Evolutionary conservation across 495 filamentous ascomycete species (phyloP), one percentile per base, ranked within the genome.

Genomic region (Thozetella sp.): DNA sequence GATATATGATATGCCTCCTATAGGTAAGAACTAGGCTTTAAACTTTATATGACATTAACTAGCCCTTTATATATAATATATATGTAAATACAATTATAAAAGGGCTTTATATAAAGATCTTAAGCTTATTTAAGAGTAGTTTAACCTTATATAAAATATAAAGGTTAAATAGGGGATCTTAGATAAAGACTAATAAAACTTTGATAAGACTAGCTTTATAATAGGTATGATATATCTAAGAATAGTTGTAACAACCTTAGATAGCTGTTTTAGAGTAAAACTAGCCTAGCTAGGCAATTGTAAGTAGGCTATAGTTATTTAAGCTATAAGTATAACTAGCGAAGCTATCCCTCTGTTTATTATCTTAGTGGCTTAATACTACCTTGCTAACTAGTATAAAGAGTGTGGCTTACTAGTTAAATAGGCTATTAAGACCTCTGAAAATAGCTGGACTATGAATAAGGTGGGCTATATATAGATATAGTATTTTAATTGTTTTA

Each of bases 181-280:
- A n/a, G 59, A 72, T n/a, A 60, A 72, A 22, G 72, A 80, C 68
- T 70, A 73, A 43, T 77, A 77, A 57, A 82, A 80, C 61, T 80
- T 83, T 62, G 70, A 83, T 59, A 68, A 83, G 64, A n/a, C n/a
- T n/a, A n/a, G n/a, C n/a, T n/a, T n/a, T n/a, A n/a, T n/a, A n/a
- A n/a, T n/a, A n/a, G n/a, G 73, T 67, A 56, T 63, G 74, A 20
- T 72, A 58, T 34, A 48, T n/a, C 60, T 62, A 55, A 60, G 46
- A 27, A 67, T 67, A 57, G 70, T 77, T 56, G 53, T 75, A 58
- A 76, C 61, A 53, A 54, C 58, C 25, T 58, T 64, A 52, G 59
- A 77, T 51, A 56, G 59, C 24, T 13, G 11, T 59, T 48, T 55
- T 52, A 60, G 59, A 50, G 57, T 60, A 23, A 65, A 55, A 25